Percentiles rank a stretch among this genome's conserved stretches.
These are phyloP conservation scores for Capsicum rhomboideum DNA, from an alignment of 257 asterid species.

Conservation along the genomic window DNA sequence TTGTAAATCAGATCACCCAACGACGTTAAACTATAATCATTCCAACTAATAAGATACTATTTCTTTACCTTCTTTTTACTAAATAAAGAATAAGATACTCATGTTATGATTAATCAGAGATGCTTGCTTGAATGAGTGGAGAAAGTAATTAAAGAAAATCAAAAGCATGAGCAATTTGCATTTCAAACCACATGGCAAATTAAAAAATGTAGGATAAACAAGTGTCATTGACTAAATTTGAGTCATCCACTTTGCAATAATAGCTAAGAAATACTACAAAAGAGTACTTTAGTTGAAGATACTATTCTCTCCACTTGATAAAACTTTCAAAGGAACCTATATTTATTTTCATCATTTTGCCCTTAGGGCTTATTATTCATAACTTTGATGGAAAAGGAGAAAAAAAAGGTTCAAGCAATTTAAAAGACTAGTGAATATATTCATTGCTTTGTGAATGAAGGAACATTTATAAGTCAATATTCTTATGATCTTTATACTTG, in stretches of 20 bases:
- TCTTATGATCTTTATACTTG: neutral
- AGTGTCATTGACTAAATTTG: neutral
- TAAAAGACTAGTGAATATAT: constrained; percentile 5
- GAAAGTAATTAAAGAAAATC: neutral
- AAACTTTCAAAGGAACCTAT: neutral
- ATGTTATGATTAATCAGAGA: neutral
- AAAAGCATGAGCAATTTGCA: neutral
- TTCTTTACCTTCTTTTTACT: neutral
- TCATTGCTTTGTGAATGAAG: neutral
- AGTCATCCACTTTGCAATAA: neutral
- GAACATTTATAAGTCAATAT: neutral
- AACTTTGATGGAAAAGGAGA: neutral
- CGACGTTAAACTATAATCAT: neutral
- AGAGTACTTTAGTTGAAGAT: neutral
- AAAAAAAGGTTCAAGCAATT: neutral
- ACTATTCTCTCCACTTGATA: neutral
- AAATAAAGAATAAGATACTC: neutral
- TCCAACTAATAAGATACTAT: neutral
- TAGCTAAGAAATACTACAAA: neutral
- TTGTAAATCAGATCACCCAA: neutral
- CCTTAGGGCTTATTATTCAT: neutral
- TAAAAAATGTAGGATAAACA: neutral
- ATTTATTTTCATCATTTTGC: neutral
- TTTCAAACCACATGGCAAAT: neutral
- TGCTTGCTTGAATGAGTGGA: neutral